These are phyloP conservation scores for Camelina neglecta DNA, from an alignment of 345 rosid species.

Conservation along the genomic window DNA sequence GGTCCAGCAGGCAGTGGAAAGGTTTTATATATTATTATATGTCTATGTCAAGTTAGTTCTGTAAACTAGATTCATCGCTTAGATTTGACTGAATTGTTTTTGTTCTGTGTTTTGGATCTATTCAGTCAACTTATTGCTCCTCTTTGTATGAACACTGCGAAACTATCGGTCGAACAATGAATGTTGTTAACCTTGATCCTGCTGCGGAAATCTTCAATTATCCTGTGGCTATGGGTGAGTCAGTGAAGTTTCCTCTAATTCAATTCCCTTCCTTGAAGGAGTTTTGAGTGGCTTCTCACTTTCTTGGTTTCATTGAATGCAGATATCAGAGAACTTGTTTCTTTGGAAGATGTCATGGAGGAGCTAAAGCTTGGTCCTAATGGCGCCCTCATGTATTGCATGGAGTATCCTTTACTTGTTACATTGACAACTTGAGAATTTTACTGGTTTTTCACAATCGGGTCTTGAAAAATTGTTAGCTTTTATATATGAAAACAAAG, in stretches of 20 bases:
- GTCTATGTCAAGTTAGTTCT: not conserved
- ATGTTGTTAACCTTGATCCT: conserved; percentile 87
- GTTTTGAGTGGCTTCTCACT: conserved; percentile 8
- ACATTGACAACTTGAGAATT: not conserved
- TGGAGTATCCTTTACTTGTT: conserved; percentile 81
- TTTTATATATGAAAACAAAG: not conserved
- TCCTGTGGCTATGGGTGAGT: conserved; percentile 87
- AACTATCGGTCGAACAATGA: conserved; percentile 62
- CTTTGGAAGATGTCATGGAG: conserved; percentile 95
- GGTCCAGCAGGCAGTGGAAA: conserved; percentile 91
- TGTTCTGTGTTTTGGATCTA: not conserved
- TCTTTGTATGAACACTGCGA: conserved; percentile 75
- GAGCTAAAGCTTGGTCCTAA: conserved; percentile 87
- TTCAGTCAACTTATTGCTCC: conserved; percentile 91
- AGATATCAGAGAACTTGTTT: conserved; percentile 91
- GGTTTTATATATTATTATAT: conserved; percentile 46
- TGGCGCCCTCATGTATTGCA: conserved; percentile 89
- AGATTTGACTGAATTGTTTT: not conserved
- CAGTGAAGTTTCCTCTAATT: conserved; percentile 12
- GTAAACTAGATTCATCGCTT: not conserved
- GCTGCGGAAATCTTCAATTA: conserved; percentile 90
- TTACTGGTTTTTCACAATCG: not conserved
- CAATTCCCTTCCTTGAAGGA: not conserved
- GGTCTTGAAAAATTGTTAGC: not conserved
- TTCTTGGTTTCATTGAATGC: conserved; percentile 31